These are phyloP conservation scores for Prunus mongolica DNA, from an alignment of 306 rosid genomes.

Conservation along the genomic window DNA sequence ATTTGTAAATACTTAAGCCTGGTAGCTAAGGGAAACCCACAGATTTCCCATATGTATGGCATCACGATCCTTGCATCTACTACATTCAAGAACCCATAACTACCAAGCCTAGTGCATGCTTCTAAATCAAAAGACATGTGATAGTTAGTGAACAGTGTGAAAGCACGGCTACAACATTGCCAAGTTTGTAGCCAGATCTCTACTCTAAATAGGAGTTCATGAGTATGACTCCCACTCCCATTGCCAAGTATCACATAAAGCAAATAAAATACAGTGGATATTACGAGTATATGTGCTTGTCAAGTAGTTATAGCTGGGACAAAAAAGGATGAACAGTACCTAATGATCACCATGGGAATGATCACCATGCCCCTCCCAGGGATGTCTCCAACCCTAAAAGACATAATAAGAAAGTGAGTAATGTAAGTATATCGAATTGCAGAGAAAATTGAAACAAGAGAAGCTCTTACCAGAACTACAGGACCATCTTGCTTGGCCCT, in stretches of 20 bases:
- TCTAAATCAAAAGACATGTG: neutral
- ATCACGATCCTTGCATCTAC: neutral
- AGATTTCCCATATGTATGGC: neutral
- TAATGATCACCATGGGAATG: slow-evolving; percentile 43
- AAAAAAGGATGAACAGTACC: slow-evolving; percentile 31
- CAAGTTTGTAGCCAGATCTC: neutral
- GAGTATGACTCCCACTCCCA: neutral
- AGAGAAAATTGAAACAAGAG: neutral
- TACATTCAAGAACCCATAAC: neutral
- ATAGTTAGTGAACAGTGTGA: neutral
- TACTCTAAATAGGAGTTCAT: neutral
- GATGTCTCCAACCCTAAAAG: slow-evolving; percentile 93
- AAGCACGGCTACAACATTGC: neutral
- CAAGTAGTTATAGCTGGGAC: neutral
- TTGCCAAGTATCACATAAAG: neutral
- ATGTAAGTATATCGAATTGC: neutral
- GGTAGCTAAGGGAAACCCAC: neutral
- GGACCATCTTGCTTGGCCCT: slow-evolving; percentile 98
- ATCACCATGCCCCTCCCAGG: slow-evolving; percentile 95
- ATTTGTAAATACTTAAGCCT: neutral
- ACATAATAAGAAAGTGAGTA: neutral
- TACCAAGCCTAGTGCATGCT: neutral
- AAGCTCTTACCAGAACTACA: slow-evolving; percentile 67
- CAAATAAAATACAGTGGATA: neutral
- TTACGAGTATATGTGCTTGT: neutral